Evolutionary conservation across 352 stramenopile genomes (phyloP), one percentile per base, ranked within the genome.

Genomic region (Phytopythium montanum): DNA sequence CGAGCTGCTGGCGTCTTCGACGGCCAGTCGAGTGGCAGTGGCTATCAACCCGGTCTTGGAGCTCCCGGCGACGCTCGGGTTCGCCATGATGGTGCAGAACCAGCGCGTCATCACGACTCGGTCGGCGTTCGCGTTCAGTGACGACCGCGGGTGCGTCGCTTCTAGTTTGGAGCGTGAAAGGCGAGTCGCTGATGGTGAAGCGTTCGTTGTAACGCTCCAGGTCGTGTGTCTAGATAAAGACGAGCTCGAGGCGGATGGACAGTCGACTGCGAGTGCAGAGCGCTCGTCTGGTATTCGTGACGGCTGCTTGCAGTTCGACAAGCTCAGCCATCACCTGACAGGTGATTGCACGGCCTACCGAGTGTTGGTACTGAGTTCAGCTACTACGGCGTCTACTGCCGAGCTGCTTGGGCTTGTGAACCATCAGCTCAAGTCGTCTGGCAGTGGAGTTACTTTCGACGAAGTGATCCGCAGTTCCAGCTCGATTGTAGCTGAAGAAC

Each of bases 81-180:
- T 68, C 56, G 65, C 64, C 28, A 52, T 83, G 31, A 65, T 74
- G 4, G 36, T 76, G 28, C 72, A 83, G 31, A 81, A 83, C 39
- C 65, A 78, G 58, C 56, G 65, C 6, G 59, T 76, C 31, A 66
- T 68, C 26, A 76, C 58, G 6, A 69, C 59, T 25, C 49, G 60
- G 18, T 70, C 76, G 29, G 69, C 71, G 3, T 83, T 85, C 68
- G 55, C 25, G 50, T 54, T 44, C 31, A 19, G 26, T 54, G 56
- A 73, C n/a, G 6, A 23, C 14, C 12, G 33, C 2, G 48, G 28
- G 28, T 57, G 57, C 51, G 9, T 45, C 39, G 21, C 18, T 23
- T 55, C 19, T 10, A 46, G 31, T 2, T 29, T 44, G 12, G 6
- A 25, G 23, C 12, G 31, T 14, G 13, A 8, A 28, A 29, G 50